Evolutionary conservation across 192 early-diverging fungal species (phyloP).

Genomic region (Linnemannia elongata): DNA sequence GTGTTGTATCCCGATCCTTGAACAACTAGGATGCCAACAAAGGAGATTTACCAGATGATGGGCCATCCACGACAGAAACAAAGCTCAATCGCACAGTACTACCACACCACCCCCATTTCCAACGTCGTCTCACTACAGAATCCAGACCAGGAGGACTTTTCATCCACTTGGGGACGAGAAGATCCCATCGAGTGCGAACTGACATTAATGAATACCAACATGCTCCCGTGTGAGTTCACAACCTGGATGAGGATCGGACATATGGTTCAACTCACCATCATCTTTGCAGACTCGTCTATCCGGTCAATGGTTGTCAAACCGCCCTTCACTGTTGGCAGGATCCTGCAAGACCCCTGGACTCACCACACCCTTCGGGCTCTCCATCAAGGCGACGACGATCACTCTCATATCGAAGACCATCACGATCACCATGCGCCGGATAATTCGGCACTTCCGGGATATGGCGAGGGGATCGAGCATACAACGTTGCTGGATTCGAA

Average conservation of each 20-base stretch:
- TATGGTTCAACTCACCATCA: neutral
- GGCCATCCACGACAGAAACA: neutral
- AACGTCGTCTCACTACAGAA: neutral
- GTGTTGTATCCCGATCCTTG: neutral
- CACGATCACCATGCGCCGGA: neutral
- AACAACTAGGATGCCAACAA: neutral
- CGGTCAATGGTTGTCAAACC: slow-evolving; percentile 19
- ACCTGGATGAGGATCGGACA: slow-evolving; percentile 19
- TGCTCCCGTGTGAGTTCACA: slow-evolving; percentile 13
- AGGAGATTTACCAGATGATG: neutral
- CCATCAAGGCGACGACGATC: neutral
- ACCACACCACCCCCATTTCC: neutral
- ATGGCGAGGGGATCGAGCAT: slow-evolving; percentile 13
- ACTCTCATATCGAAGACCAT: neutral
- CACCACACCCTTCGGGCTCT: neutral
- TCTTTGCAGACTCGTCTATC: slow-evolving; percentile 9
- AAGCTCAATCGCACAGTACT: neutral
- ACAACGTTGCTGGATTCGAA: slow-evolving; percentile 24
- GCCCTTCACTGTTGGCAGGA: neutral
- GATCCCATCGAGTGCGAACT: slow-evolving; percentile 14
- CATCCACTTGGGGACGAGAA: slow-evolving; percentile 27
- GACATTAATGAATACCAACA: neutral
- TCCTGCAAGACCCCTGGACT: slow-evolving; percentile 13
- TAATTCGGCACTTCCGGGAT: slow-evolving; percentile 6
- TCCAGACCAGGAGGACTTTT: slow-evolving; percentile 8